phyloP scores from a whole-genome alignment of 228 moss, liverwort and hornwort genomes.

The Sphagnum fallax region DNA sequence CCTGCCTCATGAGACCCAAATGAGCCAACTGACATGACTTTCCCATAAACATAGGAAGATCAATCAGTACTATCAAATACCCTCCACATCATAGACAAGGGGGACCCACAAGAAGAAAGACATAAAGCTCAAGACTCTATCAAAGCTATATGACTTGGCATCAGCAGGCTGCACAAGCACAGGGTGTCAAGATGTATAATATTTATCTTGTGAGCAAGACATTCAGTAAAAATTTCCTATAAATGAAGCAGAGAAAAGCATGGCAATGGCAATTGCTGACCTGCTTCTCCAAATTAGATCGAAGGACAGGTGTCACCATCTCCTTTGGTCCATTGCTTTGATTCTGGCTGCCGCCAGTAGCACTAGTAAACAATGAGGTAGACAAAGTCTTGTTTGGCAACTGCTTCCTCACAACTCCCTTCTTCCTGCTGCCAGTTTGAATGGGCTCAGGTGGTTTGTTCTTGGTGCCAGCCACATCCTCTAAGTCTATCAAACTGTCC shows the following conservation, averaged over 20 bases:
- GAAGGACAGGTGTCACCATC: constrained; percentile 88
- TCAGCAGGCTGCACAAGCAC: too few relatives aligned
- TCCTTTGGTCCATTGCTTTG: constrained; percentile 51
- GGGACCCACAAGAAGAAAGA: too few relatives aligned
- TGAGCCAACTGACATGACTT: too few relatives aligned
- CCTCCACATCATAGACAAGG: too few relatives aligned
- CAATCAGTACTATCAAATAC: too few relatives aligned
- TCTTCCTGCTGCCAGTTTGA: constrained; percentile 39
- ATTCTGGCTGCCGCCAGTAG: constrained; percentile 5
- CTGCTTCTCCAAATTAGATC: constrained; percentile 89
- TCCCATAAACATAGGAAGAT: too few relatives aligned
- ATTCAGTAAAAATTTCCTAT: too few relatives aligned
- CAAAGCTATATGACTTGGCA: too few relatives aligned
- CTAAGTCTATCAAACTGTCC: constrained; percentile 59
- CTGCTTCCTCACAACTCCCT: constrained; percentile 61
- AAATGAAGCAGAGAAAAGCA: not conserved
- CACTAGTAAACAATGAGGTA: not conserved
- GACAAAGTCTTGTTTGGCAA: constrained; percentile 13
- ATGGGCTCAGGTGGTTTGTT: constrained; percentile 14
- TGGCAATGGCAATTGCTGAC: constrained; percentile 13
- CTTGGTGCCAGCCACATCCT: constrained; percentile 64
- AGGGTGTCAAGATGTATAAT: too few relatives aligned
- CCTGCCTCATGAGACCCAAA: too few relatives aligned
- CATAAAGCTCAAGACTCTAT: too few relatives aligned
- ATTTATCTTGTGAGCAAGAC: too few relatives aligned